These are phyloP conservation scores for Panellus pusillus DNA, from an alignment of 768 basidiomycete species.

Conservation along the genomic window DNA sequence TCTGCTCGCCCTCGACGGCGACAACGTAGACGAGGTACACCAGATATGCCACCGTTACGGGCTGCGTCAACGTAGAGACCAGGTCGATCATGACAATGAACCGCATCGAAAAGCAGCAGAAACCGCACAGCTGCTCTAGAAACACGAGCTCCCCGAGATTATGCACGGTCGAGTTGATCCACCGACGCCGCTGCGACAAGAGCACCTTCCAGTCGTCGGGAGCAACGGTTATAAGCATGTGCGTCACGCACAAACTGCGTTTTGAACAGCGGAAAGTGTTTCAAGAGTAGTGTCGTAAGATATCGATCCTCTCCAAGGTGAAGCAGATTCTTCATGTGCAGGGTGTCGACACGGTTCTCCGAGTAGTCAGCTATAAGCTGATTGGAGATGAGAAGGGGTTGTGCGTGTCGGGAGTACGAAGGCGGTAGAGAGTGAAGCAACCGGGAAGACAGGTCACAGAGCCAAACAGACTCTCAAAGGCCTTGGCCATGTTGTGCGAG, in stretches of 20 bases:
- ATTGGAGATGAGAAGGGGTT: conserved; percentile 93
- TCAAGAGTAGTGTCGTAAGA: conserved; percentile 90
- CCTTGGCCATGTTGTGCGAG: conserved; percentile 98
- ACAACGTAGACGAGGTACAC: conserved; percentile 86
- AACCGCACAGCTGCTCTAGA: conserved; percentile 88
- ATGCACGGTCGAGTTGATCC: conserved; percentile 99
- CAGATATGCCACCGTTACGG: conserved; percentile 88
- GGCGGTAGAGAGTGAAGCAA: conserved; percentile 97
- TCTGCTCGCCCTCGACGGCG: conserved; percentile 58
- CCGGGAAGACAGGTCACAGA: conserved; percentile 98
- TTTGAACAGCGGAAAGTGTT: conserved; percentile 93
- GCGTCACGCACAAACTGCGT: conserved; percentile 96
- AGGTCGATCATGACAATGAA: conserved; percentile 98
- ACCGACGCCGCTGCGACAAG: conserved; percentile 94
- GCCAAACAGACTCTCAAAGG: conserved; percentile 95
- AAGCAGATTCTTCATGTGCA: conserved; percentile 98
- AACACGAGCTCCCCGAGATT: conserved; percentile 93
- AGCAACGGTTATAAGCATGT: conserved; percentile 90
- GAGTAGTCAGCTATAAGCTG: conserved; percentile 90
- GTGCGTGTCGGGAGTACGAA: conserved; percentile 92
- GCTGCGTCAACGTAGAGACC: conserved; percentile 80
- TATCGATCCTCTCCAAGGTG: conserved; percentile 99
- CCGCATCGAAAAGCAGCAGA: conserved; percentile 99
- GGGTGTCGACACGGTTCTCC: conserved; percentile 93
- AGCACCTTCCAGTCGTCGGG: conserved; percentile 95